Evolutionary conservation across 2,329 filamentous ascomycete species (phyloP).

Genomic region (Aciculosporium take): DNA sequence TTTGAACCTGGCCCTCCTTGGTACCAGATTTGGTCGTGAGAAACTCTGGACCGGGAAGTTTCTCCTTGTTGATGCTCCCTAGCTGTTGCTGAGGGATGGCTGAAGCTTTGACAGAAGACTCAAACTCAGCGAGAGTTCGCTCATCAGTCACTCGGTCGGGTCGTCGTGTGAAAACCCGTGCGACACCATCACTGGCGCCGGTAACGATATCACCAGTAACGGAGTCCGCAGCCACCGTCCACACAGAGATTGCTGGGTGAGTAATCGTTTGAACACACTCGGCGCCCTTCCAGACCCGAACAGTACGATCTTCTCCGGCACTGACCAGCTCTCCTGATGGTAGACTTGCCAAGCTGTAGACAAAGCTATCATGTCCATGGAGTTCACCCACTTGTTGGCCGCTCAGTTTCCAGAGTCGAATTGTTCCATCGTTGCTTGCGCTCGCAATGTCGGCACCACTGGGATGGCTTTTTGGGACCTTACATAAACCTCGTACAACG

Average conservation of each 20-base stretch:
- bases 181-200: constrained; percentile 76
- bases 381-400: constrained; percentile 66
- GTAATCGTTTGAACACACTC: constrained; percentile 92
- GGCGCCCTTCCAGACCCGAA: constrained; percentile 71
- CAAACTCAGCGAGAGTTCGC: constrained; percentile 57
- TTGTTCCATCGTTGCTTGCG: constrained; percentile 80
- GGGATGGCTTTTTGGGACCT: constrained; percentile 58
- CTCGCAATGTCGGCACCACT: constrained; percentile 88
- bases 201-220: constrained; percentile 87
- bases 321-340: constrained; percentile 82
- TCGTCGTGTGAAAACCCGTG: constrained; percentile 70
- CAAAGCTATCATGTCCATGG: constrained; percentile 83
- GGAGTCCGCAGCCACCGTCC: constrained; percentile 71
- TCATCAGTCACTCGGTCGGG: constrained; percentile 54
- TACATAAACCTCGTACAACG: constrained; percentile 77
- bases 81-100: constrained; percentile 80
- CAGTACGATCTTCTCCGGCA: constrained; percentile 85
- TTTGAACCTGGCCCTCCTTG: constrained; percentile 93
- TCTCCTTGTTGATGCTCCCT: constrained; percentile 77
- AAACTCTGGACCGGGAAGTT: constrained; percentile 79
- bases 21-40: constrained; percentile 68
- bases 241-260: constrained; percentile 91
- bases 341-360: constrained; percentile 68
- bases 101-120: constrained; percentile 67
- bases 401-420: constrained; percentile 73